phyloP scores from a whole-genome alignment of 352 stramenopile species.

The Blastocystis sp. region DNA sequence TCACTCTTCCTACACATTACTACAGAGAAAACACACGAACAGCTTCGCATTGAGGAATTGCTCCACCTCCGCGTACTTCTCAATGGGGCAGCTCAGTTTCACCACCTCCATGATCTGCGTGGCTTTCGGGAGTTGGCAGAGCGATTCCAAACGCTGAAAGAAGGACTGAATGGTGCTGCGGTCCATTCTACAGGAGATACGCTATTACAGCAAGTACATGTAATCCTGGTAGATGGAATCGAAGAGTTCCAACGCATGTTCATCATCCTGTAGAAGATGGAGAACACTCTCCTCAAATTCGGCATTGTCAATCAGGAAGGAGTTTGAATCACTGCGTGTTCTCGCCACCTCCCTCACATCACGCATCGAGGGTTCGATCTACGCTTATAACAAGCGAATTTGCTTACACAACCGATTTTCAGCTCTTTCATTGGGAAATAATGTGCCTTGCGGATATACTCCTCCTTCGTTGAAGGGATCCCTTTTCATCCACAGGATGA shows the following conservation, averaged over 20 bases:
- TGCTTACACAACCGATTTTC: not conserved
- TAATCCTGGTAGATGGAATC: constrained; percentile 18
- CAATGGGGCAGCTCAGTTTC: constrained; percentile 38
- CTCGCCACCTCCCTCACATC: not conserved
- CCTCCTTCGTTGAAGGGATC: not conserved
- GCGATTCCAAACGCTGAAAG: not conserved
- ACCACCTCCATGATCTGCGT: constrained; percentile 17
- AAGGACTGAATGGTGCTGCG: not conserved
- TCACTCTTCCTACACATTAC: not conserved
- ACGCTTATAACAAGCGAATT: not conserved
- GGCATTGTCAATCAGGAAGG: not conserved
- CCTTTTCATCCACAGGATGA: not conserved
- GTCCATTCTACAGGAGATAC: constrained; percentile 3
- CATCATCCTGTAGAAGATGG: constrained; percentile 7
- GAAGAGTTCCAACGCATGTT: constrained; percentile 3
- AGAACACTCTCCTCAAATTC: constrained; percentile 33
- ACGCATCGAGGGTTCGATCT: not conserved
- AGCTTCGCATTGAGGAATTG: constrained; percentile 20
- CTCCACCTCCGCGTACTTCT: constrained; percentile 36
- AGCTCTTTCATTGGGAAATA: constrained; percentile 42
- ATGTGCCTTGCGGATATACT: not conserved
- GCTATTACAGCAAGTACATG: not conserved
- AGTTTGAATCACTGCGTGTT: constrained; percentile 48
- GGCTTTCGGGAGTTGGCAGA: not conserved
- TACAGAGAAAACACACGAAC: not conserved